These are phyloP conservation scores for Erythrophleum fordii DNA, from an alignment of 306 rosid genomes.

Conservation along the genomic window DNA sequence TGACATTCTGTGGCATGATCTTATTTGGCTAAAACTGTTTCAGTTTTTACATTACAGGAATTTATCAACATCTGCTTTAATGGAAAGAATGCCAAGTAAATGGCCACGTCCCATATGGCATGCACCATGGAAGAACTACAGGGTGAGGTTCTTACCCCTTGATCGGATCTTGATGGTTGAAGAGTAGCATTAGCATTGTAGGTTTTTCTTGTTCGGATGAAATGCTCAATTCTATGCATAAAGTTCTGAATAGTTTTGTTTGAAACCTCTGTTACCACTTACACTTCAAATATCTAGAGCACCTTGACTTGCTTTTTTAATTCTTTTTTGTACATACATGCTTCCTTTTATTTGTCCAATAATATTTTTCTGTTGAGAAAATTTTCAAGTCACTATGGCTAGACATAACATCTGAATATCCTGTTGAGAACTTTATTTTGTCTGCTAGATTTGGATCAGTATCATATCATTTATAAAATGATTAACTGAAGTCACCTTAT, in stretches of 20 bases:
- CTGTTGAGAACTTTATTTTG: not conserved
- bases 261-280: not conserved
- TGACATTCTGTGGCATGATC: constrained; percentile 15
- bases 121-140: constrained; percentile 95
- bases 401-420: not conserved
- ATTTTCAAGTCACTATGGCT: not conserved
- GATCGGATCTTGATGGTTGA: constrained; percentile 19
- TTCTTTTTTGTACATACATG: not conserved
- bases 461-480: not conserved
- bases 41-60: constrained; percentile 55
- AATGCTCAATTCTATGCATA: not conserved
- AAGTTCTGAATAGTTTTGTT: not conserved
- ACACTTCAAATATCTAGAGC: not conserved
- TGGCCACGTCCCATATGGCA: constrained; percentile 99
- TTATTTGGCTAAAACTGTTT: constrained; percentile 35
- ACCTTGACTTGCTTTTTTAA: not conserved
- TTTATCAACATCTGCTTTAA: constrained; percentile 85
- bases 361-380: not conserved
- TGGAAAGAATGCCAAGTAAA: constrained; percentile 97
- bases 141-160: constrained; percentile 57
- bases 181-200: constrained; percentile 9
- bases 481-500: not conserved
- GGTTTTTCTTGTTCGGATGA: not conserved
- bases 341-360: not conserved
- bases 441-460: not conserved